phyloP scores from a whole-genome alignment of 2,329 filamentous ascomycete genomes.

The Fusarium hostae region DNA sequence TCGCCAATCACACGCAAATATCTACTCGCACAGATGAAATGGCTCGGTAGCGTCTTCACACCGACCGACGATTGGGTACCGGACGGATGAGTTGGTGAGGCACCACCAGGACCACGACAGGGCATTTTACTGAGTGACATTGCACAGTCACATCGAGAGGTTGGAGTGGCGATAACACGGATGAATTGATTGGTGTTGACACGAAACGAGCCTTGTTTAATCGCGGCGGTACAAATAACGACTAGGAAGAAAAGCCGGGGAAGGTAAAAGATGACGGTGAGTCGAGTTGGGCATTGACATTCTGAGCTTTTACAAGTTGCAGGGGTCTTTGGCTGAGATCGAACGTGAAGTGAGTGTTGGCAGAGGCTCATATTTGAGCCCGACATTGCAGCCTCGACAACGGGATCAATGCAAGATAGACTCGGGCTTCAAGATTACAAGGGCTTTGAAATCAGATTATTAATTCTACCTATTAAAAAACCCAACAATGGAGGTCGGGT shows the following conservation, averaged over 20 bases:
- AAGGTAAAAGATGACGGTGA: conserved; percentile 24
- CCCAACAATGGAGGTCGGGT: conserved; percentile 2
- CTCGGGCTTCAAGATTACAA: conserved; percentile 1
- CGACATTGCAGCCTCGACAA: conserved; percentile 10
- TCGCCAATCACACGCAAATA: conserved; percentile 25
- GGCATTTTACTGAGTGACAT: conserved; percentile 15
- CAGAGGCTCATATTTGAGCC: neutral
- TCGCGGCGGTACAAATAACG: conserved; percentile 18
- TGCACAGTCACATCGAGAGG: conserved; percentile 22
- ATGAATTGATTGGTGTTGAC: conserved; percentile 7
- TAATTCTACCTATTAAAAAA: neutral
- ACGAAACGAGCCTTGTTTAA: conserved; percentile 7
- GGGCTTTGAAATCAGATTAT: conserved; percentile 17
- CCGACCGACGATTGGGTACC: conserved; percentile 32
- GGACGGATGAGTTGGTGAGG: conserved; percentile 27
- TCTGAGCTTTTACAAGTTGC: neutral
- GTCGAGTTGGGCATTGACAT: conserved; percentile 31
- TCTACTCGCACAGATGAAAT: conserved; percentile 8
- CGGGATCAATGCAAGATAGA: conserved; percentile 10
- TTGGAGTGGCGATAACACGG: conserved; percentile 28
- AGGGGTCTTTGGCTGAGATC: conserved; percentile 3
- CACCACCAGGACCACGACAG: neutral
- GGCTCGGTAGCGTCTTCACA: conserved; percentile 36
- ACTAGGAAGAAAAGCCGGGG: conserved; percentile 11
- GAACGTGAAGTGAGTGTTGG: neutral